Percentiles rank a stretch among this genome's conserved stretches.
phyloP scores from a whole-genome alignment of 805 yeast species.

The Peterozyma toletana region DNA sequence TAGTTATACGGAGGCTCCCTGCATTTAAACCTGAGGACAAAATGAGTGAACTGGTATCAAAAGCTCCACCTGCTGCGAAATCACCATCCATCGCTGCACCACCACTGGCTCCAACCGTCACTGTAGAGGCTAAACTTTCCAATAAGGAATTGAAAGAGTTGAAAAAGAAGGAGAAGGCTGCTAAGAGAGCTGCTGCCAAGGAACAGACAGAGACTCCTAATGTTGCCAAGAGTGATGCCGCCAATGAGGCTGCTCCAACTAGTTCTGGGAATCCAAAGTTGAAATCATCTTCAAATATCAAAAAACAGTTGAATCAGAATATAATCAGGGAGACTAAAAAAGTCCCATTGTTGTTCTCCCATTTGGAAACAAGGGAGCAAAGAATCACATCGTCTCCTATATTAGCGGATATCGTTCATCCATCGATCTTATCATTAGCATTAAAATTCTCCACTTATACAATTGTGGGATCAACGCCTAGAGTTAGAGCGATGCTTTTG shows the following conservation, averaged over 20 bases:
- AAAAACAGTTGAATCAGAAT: conserved; percentile 47
- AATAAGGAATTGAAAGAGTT: conserved; percentile 83
- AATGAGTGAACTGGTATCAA: too few relatives aligned
- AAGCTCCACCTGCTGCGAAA: too few relatives aligned
- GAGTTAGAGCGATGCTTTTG: conserved; percentile 78
- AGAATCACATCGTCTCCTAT: conserved; percentile 52
- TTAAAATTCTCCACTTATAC: conserved; percentile 76
- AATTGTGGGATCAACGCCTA: conserved; percentile 82
- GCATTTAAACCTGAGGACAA: too few relatives aligned
- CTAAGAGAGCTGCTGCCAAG: conserved; percentile 84
- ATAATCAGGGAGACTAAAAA: conserved; percentile 37
- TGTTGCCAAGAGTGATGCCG: conserved; percentile 5
- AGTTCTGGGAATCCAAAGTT: conserved; percentile 27
- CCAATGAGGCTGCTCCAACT: not conserved
- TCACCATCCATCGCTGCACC: too few relatives aligned
- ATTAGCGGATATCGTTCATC: conserved; percentile 73
- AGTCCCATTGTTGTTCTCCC: conserved; percentile 66
- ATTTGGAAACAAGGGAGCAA: conserved; percentile 74
- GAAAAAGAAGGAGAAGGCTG: conserved; percentile 86
- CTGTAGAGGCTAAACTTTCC: conserved; percentile 26
- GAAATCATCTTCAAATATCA: conserved; percentile 42
- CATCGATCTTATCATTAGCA: conserved; percentile 71
- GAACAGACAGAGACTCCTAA: conserved; percentile 40
- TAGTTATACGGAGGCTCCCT: too few relatives aligned
- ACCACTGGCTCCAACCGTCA: too few relatives aligned